Evolutionary conservation across 1,284 basidiomycete genomes (phyloP).

Genomic region (Dichomitus squalens): DNA sequence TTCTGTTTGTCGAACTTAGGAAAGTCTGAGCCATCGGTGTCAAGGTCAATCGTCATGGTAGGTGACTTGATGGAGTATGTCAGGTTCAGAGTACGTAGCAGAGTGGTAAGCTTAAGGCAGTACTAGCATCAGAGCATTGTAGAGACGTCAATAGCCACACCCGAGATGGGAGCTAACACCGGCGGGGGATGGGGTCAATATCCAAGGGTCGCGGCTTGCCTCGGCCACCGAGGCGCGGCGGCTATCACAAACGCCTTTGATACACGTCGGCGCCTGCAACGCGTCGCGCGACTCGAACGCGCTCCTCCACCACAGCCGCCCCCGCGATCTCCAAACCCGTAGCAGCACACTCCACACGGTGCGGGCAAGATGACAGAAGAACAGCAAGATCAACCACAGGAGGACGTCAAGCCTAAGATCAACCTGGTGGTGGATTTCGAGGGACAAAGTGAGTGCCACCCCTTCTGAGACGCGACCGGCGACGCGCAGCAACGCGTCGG

Average conservation of each 20-base stretch:
- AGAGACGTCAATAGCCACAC: not conserved
- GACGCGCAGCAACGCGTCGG: slow-evolving; percentile 1
- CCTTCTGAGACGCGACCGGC: not conserved
- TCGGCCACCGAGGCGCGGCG: not conserved
- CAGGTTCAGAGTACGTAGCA: not conserved
- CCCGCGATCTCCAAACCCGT: not conserved
- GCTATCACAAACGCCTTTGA: not conserved
- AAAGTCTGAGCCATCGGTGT: not conserved
- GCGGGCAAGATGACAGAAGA: slow-evolving; percentile 14
- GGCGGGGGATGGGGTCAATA: not conserved
- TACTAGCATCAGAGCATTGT: not conserved
- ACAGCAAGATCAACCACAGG: slow-evolving; percentile 46
- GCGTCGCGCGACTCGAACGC: slow-evolving; percentile 7
- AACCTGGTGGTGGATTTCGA: slow-evolving; percentile 57
- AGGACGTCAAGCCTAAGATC: slow-evolving; percentile 71
- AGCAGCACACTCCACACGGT: not conserved
- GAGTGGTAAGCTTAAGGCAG: too few species aligned
- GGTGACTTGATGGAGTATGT: not conserved
- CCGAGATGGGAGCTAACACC: not conserved
- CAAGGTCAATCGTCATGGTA: not conserved
- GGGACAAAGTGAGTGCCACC: slow-evolving; percentile 41
- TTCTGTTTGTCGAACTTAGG: slow-evolving; percentile 21
- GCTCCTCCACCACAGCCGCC: not conserved
- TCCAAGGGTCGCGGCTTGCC: not conserved
- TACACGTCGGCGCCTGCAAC: not conserved